phyloP scores from a whole-genome alignment of 169 alveolate species.

The Babesia bovis region DNA sequence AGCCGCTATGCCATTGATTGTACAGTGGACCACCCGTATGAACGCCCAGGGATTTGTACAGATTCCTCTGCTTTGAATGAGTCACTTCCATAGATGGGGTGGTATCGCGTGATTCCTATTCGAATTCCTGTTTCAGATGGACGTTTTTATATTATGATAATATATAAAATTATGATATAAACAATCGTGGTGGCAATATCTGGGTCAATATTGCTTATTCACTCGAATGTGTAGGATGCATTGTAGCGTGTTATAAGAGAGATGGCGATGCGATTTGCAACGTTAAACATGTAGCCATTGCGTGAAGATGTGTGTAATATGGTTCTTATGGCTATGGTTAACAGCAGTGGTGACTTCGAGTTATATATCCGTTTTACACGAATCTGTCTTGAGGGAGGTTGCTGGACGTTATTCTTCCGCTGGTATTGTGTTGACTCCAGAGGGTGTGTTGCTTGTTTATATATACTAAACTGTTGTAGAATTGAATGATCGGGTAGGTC shows the following conservation, averaged over 20 bases:
- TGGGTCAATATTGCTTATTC: no score
- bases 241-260: no score
- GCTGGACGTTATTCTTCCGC: not conserved
- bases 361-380: slow-evolving; percentile 22
- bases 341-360: not conserved
- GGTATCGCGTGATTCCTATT: slow-evolving; percentile 18
- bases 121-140: not conserved
- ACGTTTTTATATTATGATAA: not conserved
- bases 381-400: slow-evolving; percentile 18
- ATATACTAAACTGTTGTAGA: slow-evolving; percentile 19
- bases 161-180: no score
- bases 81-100: slow-evolving; percentile 27
- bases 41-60: not conserved
- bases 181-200: no score
- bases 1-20: not conserved
- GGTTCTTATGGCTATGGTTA: slow-evolving; percentile 1
- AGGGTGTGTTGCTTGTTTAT: slow-evolving; percentile 2
- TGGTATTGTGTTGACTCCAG: slow-evolving; percentile 6
- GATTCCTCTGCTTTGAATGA: not conserved
- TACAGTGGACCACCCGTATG: not conserved
- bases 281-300: not conserved
- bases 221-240: no score
- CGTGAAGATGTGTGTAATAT: slow-evolving; percentile 3
- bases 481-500: slow-evolving; percentile 45
- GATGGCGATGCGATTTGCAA: no score